A percentile compares a stretch with the other conserved stretches of the same genome.
Conservation (phyloP, 192 early-diverging fungal species). For the Rhizophagus sp. region DNA sequence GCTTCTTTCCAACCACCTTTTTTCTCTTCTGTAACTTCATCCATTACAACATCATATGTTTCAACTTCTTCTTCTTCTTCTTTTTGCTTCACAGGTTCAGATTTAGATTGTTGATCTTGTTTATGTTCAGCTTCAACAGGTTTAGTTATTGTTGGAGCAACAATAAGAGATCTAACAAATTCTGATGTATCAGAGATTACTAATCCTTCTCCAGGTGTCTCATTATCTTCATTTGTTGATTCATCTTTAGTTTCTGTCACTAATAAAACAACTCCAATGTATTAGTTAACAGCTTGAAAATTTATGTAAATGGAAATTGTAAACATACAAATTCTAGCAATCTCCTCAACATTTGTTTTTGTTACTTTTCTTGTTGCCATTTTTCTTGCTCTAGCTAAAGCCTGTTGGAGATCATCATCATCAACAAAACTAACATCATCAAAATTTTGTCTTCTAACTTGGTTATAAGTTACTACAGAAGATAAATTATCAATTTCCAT, state of each 20-base stretch:
- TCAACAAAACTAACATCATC: constrained; percentile 82
- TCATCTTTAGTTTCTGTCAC: constrained; percentile 38
- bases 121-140: constrained; percentile 14
- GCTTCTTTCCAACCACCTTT: constrained; percentile 32
- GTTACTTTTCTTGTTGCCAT: constrained; percentile 56
- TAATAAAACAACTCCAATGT: neutral
- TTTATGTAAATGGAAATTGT: neutral
- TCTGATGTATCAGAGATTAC: constrained; percentile 87
- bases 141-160: constrained; percentile 37
- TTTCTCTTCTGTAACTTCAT: constrained; percentile 22
- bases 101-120: constrained; percentile 28
- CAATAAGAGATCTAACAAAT: constrained; percentile 72
- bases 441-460: constrained; percentile 6
- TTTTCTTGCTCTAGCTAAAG: constrained; percentile 75
- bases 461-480: neutral
- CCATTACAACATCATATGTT: constrained; percentile 34
- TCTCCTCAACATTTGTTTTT: constrained; percentile 59
- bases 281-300: neutral
- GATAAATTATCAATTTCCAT: constrained; percentile 26
- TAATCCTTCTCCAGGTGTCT: constrained; percentile 43
- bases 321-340: constrained; percentile 55
- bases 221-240: constrained; percentile 49
- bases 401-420: constrained; percentile 90
- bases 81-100: constrained; percentile 33
- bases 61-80: constrained; percentile 22